A percentile compares a stretch with the other conserved stretches of the same genome.
Evolutionary conservation across 768 basidiomycete genomes (phyloP).

Genomic region (Hygrophoropsis aurantiaca): DNA sequence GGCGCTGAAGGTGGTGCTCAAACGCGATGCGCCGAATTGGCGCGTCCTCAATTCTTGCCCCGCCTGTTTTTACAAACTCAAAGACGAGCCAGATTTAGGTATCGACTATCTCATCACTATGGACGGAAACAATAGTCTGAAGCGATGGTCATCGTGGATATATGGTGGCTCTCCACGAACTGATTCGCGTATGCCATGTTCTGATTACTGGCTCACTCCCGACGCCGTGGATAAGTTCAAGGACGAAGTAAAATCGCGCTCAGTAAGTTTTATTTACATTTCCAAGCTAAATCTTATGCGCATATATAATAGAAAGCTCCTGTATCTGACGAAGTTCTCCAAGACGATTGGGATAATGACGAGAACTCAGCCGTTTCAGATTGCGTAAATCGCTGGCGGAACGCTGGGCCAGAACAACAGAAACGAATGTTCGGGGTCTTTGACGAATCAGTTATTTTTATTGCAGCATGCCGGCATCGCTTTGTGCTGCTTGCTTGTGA

Average conservation of each 20-base stretch:
- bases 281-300: too few relatives aligned
- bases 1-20: not conserved
- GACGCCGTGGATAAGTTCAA: constrained; percentile 4
- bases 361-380: not conserved
- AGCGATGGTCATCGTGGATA: not conserved
- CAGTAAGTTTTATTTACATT: not conserved
- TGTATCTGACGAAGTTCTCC: not conserved
- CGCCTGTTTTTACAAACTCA: constrained; percentile 8
- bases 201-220: not conserved
- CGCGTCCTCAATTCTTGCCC: constrained; percentile 7
- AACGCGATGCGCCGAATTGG: constrained; percentile 5
- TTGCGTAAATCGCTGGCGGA: constrained; percentile 6
- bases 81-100: not conserved
- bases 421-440: constrained; percentile 4
- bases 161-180: not conserved
- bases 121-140: constrained; percentile 13
- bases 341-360: not conserved
- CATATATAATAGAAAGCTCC: not conserved
- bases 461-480: constrained; percentile 6
- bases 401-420: not conserved
- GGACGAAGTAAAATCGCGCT: not conserved
- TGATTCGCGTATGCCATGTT: not conserved
- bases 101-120: constrained; percentile 7
- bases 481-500: constrained; percentile 6
- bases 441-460: constrained; percentile 4